Evolutionary conservation across 2,329 filamentous ascomycete species (phyloP), one percentile per base, ranked within the genome.

Genomic region (Aspergillus fijiensis): DNA sequence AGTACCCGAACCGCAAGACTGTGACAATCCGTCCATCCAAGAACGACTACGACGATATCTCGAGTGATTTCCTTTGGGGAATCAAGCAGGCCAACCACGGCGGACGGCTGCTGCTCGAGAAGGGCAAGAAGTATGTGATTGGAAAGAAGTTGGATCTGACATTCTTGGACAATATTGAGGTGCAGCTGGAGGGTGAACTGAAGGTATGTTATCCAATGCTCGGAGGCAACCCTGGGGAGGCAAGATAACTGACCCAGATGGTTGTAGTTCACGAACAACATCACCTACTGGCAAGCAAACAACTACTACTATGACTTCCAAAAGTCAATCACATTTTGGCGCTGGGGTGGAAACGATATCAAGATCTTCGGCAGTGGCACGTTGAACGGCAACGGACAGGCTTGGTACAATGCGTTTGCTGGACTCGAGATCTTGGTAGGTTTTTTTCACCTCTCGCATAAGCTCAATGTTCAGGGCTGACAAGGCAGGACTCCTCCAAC

Each of bases 321-420:
- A 59, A 81, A 81, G 63, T 85, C 81, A 3, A 83, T 87, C 58
- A 84, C 84, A 58, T 87, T 87, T 67, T 87, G 84, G 82, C 83
- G 85, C 54, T 88, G 85, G 85, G 85, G 85, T 58, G 85, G 86
- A 11, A 80, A 83, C 62, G 77, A 86, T 62, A 84, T 88, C 69
- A 84, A 81, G 62, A 85, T 88, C 64, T 84, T 80, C 58, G 86
- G 86, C 49, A 77, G 80, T 12, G 80, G 85, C 49, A 75, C 81
- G 14, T 75, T 87, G 49, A 83, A 87, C 59, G 84, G 82, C 0
- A 85, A 86, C 61, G 85, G 81, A 6, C 76, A 79, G 55, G 75
- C 72, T 45, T 83, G 80, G 80, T 83, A 81, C 71, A 79, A 82
- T 58, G 79, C 77, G 35, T 78, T 81, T 70, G 79, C 80, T 16